These are phyloP conservation scores for Colletotrichum falcatum DNA, from an alignment of 2,329 filamentous ascomycete species.

Conservation along the genomic window DNA sequence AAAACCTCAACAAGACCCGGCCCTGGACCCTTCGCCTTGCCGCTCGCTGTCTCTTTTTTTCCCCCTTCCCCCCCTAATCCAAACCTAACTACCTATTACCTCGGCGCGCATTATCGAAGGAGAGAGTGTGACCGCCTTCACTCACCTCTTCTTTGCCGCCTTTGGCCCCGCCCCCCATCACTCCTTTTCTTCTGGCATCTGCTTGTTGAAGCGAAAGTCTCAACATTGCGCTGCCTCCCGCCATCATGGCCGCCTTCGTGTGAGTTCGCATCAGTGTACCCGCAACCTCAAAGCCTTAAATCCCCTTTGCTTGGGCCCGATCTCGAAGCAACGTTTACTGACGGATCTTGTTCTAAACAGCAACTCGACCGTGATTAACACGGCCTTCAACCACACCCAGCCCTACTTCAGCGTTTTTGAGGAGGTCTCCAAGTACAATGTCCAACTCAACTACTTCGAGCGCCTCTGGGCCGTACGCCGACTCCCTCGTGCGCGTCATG, in stretches of 20 bases:
- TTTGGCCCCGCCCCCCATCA: slow-evolving; percentile 20
- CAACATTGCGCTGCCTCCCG: slow-evolving; percentile 23
- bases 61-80: slow-evolving; percentile 27
- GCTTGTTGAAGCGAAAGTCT: slow-evolving; percentile 16
- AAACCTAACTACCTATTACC: slow-evolving; percentile 10
- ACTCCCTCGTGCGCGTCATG: slow-evolving; percentile 33
- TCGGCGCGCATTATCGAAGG: slow-evolving; percentile 31
- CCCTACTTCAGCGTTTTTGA: slow-evolving; percentile 70
- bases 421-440: slow-evolving; percentile 78
- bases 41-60: slow-evolving; percentile 26
- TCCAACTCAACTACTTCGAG: slow-evolving; percentile 88
- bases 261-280: slow-evolving; percentile 14
- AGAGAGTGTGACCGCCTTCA: slow-evolving; percentile 5
- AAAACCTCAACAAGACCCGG: slow-evolving; percentile 43
- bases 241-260: slow-evolving; percentile 38
- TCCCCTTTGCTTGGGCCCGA: background rate
- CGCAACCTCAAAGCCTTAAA: background rate
- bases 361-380: slow-evolving; percentile 62
- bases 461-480: slow-evolving; percentile 83
- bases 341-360: slow-evolving; percentile 48
- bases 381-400: slow-evolving; percentile 60
- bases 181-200: slow-evolving; percentile 3
- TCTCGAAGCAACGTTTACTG: slow-evolving; percentile 25
- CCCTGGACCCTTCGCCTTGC: slow-evolving; percentile 33
- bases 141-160: slow-evolving; percentile 18